A percentile compares a stretch with the other conserved stretches of the same genome.
phyloP scores from a whole-genome alignment of 1,139 yeast species.

The Sugiyamaella paludigena region DNA sequence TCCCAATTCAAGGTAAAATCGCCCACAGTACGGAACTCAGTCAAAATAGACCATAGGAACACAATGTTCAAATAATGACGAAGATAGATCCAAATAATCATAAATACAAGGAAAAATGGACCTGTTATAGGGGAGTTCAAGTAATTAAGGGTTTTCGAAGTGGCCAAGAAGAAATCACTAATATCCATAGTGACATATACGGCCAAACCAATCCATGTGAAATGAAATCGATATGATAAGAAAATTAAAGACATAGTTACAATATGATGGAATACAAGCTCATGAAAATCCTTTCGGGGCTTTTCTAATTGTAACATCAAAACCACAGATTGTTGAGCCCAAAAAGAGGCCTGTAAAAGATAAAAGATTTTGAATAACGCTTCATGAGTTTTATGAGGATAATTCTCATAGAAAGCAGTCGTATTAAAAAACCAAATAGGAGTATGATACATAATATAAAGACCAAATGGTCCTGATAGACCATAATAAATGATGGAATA shows the following conservation, averaged over 20 bases:
- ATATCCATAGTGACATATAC: conserved; percentile 94
- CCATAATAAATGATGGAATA: conserved; percentile 83
- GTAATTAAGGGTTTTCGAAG: conserved; percentile 81
- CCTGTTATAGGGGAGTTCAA: conserved; percentile 63
- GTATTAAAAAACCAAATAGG: conserved; percentile 92
- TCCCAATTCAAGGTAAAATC: conserved; percentile 77
- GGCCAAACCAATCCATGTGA: conserved; percentile 92
- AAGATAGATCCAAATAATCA: conserved; percentile 74
- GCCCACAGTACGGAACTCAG: conserved; percentile 85
- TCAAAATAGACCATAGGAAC: conserved; percentile 82
- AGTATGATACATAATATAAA: conserved; percentile 78
- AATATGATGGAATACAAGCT: conserved; percentile 88
- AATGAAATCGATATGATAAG: conserved; percentile 90
- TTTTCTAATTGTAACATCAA: conserved; percentile 82
- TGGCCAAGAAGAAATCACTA: conserved; percentile 83
- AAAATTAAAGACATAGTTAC: conserved; percentile 86
- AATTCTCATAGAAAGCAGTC: conserved; percentile 68
- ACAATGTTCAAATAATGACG: conserved; percentile 82
- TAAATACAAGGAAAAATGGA: conserved; percentile 67
- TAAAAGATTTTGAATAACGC: conserved; percentile 75
- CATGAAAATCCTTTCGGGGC: conserved; percentile 91
- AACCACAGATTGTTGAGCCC: conserved; percentile 94
- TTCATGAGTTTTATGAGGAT: conserved; percentile 80
- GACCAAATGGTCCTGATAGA: conserved; percentile 77
- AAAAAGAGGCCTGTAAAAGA: conserved; percentile 90